phyloP scores from a whole-genome alignment of 768 basidiomycete species.

The Tylopilus intermedius region DNA sequence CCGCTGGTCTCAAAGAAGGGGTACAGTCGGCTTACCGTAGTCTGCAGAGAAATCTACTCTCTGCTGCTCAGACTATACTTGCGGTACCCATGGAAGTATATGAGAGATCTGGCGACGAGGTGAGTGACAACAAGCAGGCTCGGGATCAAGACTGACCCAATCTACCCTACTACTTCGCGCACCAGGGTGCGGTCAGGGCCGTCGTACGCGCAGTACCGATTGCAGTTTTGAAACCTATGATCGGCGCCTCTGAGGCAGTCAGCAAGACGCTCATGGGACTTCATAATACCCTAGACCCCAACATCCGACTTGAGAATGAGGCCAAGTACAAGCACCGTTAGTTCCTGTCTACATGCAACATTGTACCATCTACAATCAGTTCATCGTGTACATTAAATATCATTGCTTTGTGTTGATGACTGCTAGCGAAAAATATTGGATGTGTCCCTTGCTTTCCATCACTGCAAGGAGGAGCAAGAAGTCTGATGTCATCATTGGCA shows the following conservation, averaged over 20 bases:
- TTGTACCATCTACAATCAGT: conserved; percentile 21
- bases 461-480: not conserved
- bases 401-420: not conserved
- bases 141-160: not conserved
- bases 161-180: not conserved
- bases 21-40: conserved; percentile 89
- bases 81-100: conserved; percentile 99
- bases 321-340: conserved; percentile 90
- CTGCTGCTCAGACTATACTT: conserved; percentile 95
- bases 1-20: conserved; percentile 77
- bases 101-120: conserved; percentile 89
- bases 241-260: conserved; percentile 94
- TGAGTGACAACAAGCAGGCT: conserved; percentile 29
- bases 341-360: conserved; percentile 16
- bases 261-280: conserved; percentile 92
- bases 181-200: conserved; percentile 84
- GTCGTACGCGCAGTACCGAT: conserved; percentile 97
- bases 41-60: conserved; percentile 78
- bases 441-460: not conserved
- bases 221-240: conserved; percentile 96
- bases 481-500: not conserved
- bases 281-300: conserved; percentile 88
- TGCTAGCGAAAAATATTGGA: not conserved
- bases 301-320: conserved; percentile 73
- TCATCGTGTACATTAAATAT: conserved; percentile 13